Base-by-base conservation (phyloP, 805 yeast genomes). In the Wickerhamiella dianesei region DNA sequence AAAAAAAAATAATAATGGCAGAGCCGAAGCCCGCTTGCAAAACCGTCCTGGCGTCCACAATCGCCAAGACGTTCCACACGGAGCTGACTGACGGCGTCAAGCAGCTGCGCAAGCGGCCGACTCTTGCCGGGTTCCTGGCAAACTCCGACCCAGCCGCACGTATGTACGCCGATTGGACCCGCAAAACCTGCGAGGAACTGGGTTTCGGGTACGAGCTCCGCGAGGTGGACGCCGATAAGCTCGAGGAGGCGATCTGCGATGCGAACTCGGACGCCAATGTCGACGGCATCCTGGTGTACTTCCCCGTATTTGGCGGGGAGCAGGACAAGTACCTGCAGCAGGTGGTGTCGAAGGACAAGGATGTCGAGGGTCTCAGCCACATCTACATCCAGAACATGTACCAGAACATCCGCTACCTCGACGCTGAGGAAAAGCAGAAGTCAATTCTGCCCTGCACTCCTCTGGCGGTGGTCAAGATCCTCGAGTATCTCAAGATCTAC, bases 261-360 rank as follows among this genome's bases (percentile, higher is more conserved):
- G 96, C 97, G 49, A 92, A 92, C 62, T 69, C 70, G 22, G 89
- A 88, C 59, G 76, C 73, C 47, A 55, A 62, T 0, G 84, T 89
- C 37, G 80, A 87, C 60, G 98, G 97, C 20, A 92, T 92, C 54
- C 87, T 92, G 83, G 89, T 92, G 14, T 92, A 92, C 64, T 92
- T 89, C 74, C 98, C 98, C 0, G 97, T 92, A 2, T 92, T 85
- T 65, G 96, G 95, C 2, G 84, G 85, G 60, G 76, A 84, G 49
- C 97, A 92, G 66, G 98, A 92, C 64, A 95, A 84, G 65, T 92
- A 92, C 63, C 66, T 92, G 48, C 97, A 92, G 67, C 97, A 92
- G 66, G 82, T 87, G 51, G 88, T 92, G 17, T 70, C 87, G n/a
- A 70, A 80, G 37, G 89, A 85, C 50, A 92, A 92, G 63, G 98